phyloP scores from a whole-genome alignment of 208 protist species.

The Acanthamoeba culbertsoni region DNA sequence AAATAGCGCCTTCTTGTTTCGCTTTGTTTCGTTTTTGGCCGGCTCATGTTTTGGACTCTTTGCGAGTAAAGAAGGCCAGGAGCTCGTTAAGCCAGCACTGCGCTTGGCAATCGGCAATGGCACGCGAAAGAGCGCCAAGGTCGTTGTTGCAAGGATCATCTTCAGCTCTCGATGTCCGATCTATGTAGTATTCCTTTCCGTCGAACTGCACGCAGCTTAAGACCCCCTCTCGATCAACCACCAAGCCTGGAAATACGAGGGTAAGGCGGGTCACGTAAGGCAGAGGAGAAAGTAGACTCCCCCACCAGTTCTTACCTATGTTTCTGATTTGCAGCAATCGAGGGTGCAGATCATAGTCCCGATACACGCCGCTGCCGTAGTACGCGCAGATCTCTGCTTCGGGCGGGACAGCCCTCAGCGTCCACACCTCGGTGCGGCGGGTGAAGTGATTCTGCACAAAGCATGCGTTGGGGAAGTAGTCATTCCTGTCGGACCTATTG shows the following conservation, averaged over 20 bases:
- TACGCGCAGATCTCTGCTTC: neutral
- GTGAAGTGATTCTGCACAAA: conserved; percentile 13
- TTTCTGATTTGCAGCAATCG: neutral
- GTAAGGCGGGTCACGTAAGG: neutral
- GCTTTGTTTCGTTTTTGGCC: too few relatives aligned
- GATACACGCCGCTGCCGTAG: neutral
- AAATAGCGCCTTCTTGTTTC: too few relatives aligned
- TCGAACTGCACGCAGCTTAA: neutral
- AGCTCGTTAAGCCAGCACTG: too few relatives aligned
- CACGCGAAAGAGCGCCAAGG: too few relatives aligned
- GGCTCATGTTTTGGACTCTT: too few relatives aligned
- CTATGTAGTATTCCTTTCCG: neutral
- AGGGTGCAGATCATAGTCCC: neutral
- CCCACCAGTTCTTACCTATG: neutral
- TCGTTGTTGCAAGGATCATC: too few relatives aligned
- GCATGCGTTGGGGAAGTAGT: neutral
- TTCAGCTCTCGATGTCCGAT: too few relatives aligned
- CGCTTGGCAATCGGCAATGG: too few relatives aligned
- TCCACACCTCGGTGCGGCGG: neutral
- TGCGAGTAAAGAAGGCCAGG: too few relatives aligned
- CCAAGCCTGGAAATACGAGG: neutral
- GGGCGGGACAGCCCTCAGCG: neutral
- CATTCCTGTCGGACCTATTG: too few relatives aligned
- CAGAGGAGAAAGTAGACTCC: too few relatives aligned
- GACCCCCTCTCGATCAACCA: neutral